Evolutionary conservation across 2,329 filamentous ascomycete genomes (phyloP), one percentile per base, ranked within the genome.

Genomic region (Didymosphaeria variabile): DNA sequence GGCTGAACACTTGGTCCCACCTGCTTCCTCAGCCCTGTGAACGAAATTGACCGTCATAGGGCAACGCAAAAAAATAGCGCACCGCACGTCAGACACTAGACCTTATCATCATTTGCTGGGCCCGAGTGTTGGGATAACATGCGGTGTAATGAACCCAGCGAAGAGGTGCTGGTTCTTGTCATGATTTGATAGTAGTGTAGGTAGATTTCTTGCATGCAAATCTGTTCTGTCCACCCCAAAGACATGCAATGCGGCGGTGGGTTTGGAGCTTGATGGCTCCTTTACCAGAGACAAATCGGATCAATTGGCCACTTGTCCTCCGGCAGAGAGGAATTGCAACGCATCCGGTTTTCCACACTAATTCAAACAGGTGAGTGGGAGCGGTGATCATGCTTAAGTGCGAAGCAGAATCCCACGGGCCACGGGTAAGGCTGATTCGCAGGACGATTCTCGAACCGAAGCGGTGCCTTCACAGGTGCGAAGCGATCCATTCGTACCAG

Each of bases 401-500:
- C 42, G 40, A 29, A 34, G 23, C 52, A 36, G 23, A 31, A 29
- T 46, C 29, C 42, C 29, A 46, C 53, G 40, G 53, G 53, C 29
- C 29, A 46, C 42, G 40, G 42, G 13, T 46, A 55, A 55, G 53
- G 53, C 53, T 55, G 42, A 55, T 38, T 55, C 42, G 42, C 19
- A 55, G 42, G 29, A 31, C 47, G 45, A 34, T 57, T 57, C 31
- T 29, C 36, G 52, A 47, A 32, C 46, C 40, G 17, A 21, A 17
- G n/a, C 38, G 40, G n/a, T 47, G 13, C 19, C 32, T 42, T 73
- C 64, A 95, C 70, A 96, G 81, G 72, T 90, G 88, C 74, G 90
- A 86, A 2, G 89, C 92, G 73, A 98, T 89, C 94, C 94, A 98
- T 71, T 87, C 87, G 87, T 93, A 97, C 94, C 94, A 97, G 77